A percentile compares a stretch with the other conserved stretches of the same genome.
Evolutionary conservation across 441 rosid genomes (phyloP).

Genomic region (Pelargonium cotyledonis): DNA sequence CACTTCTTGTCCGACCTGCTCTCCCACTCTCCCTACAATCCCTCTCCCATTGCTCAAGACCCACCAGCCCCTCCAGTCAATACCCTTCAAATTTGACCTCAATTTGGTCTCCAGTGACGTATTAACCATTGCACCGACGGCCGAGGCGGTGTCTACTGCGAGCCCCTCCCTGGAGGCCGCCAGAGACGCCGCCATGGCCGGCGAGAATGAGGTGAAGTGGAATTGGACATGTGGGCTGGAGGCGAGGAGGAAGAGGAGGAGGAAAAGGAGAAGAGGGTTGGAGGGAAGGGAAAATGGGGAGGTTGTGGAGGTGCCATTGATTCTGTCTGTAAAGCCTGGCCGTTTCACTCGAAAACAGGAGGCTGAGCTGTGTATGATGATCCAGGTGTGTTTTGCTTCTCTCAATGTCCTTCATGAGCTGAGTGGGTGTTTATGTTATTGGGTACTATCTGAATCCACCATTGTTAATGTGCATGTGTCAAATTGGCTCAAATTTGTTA

Average conservation of each 20-base stretch:
- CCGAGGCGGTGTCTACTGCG: conserved; percentile 20
- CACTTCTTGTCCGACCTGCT: neutral
- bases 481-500: too few species aligned
- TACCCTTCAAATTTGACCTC: conserved; percentile 19
- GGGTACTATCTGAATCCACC: too few species aligned
- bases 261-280: conserved; percentile 28
- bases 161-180: conserved; percentile 24
- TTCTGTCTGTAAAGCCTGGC: conserved; percentile 22
- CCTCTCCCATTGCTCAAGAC: neutral
- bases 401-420: neutral
- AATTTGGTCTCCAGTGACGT: conserved; percentile 22
- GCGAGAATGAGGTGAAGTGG: conserved; percentile 15
- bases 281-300: conserved; percentile 3
- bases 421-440: too few species aligned
- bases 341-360: conserved; percentile 39
- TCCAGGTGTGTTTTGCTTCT: conserved; percentile 29
- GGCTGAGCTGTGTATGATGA: conserved; percentile 40
- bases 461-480: too few species aligned
- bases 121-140: conserved; percentile 14
- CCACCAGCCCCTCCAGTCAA: neutral
- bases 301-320: conserved; percentile 6
- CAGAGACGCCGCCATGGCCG: conserved; percentile 30
- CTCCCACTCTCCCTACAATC: conserved; percentile 1
- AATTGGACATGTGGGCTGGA: neutral
- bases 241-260: conserved; percentile 38